Evolutionary conservation across 176 grass and related monocot genomes (phyloP).

Genomic region (Dendrocalamus sinicus): DNA sequence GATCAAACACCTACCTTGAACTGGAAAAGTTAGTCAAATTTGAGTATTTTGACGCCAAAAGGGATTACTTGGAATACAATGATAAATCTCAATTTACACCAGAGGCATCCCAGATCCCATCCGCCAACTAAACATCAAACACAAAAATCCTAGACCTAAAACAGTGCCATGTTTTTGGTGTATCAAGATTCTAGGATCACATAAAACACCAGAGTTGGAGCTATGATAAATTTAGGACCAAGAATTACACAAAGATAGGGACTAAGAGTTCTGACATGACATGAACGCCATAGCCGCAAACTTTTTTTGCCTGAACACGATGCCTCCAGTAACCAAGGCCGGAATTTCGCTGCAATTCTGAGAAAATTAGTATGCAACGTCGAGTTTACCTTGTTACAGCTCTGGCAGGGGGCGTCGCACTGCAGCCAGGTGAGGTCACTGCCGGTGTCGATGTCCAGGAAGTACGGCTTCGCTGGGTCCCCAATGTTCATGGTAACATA

Average conservation of each 20-base stretch:
- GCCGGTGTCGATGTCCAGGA: constrained; percentile 90
- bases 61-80: not conserved
- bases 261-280: not conserved
- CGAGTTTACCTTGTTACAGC: constrained; percentile 76
- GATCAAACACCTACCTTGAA: not conserved
- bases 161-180: constrained; percentile 2
- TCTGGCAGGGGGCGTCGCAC: constrained; percentile 83
- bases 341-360: not conserved
- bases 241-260: not conserved
- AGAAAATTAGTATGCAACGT: not conserved
- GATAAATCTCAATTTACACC: not conserved
- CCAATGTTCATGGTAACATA: constrained; percentile 78
- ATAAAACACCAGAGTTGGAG: not conserved
- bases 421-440: constrained; percentile 96
- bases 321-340: not conserved
- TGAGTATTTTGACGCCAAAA: not conserved
- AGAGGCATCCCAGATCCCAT: not conserved
- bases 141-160: not conserved
- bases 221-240: not conserved
- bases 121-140: not conserved
- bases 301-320: not conserved
- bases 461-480: constrained; percentile 80
- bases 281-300: not conserved
- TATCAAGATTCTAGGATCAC: not conserved
- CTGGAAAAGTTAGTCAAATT: not conserved